phyloP scores from a whole-genome alignment of 306 rosid species.

The Vicia faba region DNA sequence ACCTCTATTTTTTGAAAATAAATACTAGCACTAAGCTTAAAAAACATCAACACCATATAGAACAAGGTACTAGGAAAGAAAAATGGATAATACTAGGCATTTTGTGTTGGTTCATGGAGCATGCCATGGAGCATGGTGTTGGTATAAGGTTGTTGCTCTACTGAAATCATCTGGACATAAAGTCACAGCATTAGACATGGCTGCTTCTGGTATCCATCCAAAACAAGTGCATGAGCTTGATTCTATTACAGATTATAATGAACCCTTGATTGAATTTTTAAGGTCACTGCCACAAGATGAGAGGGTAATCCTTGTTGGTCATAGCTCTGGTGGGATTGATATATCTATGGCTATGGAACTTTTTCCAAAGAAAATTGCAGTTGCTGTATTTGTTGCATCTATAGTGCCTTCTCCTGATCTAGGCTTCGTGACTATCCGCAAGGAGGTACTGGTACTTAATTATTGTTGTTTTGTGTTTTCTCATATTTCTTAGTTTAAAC shows the following conservation, averaged over 20 bases:
- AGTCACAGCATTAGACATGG: conserved; percentile 58
- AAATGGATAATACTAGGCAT: conserved; percentile 34
- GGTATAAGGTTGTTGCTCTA: conserved; percentile 51
- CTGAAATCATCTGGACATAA: conserved; percentile 49
- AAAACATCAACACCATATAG: too few species aligned
- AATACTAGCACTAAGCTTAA: too few species aligned
- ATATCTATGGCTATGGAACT: conserved; percentile 60
- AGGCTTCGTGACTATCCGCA: neutral
- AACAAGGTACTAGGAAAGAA: too few species aligned
- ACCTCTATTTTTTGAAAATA: too few species aligned
- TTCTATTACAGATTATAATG: conserved; percentile 42
- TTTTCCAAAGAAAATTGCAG: conserved; percentile 54
- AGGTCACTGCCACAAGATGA: conserved; percentile 42
- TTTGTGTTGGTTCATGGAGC: conserved; percentile 64
- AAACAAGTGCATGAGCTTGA: conserved; percentile 39
- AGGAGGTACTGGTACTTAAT: neutral
- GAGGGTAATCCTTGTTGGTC: conserved; percentile 60
- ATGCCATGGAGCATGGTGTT: conserved; percentile 67
- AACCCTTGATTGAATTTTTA: conserved; percentile 52
- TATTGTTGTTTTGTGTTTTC: neutral
- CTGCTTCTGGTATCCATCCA: conserved; percentile 54
- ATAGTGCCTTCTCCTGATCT: conserved; percentile 43
- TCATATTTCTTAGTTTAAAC: too few species aligned
- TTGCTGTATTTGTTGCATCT: conserved; percentile 47
- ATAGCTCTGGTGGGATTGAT: conserved; percentile 51